phyloP scores from a whole-genome alignment of 2,329 filamentous ascomycete species.

The Fusarium bulbicola region DNA sequence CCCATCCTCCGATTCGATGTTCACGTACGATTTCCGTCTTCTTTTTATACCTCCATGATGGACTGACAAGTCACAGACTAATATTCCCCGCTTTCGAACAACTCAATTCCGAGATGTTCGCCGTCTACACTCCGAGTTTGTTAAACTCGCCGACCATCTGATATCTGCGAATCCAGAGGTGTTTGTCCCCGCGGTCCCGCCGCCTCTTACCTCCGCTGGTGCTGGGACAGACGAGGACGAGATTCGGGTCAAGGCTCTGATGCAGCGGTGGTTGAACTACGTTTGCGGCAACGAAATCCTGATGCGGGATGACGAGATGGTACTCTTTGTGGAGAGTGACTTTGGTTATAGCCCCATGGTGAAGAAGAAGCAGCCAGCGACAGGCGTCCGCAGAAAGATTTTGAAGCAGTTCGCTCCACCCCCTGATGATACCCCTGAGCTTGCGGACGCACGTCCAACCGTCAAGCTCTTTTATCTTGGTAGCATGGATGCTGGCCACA shows the following conservation, averaged over 20 bases:
- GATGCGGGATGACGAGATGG: slow-evolving; percentile 95
- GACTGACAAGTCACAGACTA: slow-evolving; percentile 72
- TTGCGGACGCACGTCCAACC: slow-evolving; percentile 86
- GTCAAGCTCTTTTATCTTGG: slow-evolving; percentile 97
- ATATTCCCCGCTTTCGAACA: slow-evolving; percentile 96
- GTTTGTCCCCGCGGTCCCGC: slow-evolving; percentile 91
- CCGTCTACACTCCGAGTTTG: slow-evolving; percentile 93
- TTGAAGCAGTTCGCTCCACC: slow-evolving; percentile 98
- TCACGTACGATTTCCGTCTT: slow-evolving; percentile 69
- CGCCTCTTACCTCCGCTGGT: slow-evolving; percentile 92
- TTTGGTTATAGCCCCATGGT: slow-evolving; percentile 98
- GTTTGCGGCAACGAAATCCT: slow-evolving; percentile 92
- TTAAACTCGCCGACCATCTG: slow-evolving; percentile 94
- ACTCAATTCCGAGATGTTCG: slow-evolving; percentile 98
- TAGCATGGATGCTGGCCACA: slow-evolving; percentile 96
- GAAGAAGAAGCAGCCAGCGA: slow-evolving; percentile 95
- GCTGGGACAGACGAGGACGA: slow-evolving; percentile 98
- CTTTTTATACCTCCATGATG: neutral
- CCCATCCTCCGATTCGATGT: slow-evolving; percentile 95
- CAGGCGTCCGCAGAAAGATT: slow-evolving; percentile 92
- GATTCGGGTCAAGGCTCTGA: slow-evolving; percentile 81
- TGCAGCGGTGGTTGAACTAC: slow-evolving; percentile 96
- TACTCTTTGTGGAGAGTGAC: slow-evolving; percentile 98
- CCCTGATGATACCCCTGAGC: slow-evolving; percentile 94
- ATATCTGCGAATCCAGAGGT: slow-evolving; percentile 98